Evolutionary conservation across 73 alveolate species (phyloP), one percentile per base, ranked within the genome.

Genomic region (Loxodes magnus): DNA sequence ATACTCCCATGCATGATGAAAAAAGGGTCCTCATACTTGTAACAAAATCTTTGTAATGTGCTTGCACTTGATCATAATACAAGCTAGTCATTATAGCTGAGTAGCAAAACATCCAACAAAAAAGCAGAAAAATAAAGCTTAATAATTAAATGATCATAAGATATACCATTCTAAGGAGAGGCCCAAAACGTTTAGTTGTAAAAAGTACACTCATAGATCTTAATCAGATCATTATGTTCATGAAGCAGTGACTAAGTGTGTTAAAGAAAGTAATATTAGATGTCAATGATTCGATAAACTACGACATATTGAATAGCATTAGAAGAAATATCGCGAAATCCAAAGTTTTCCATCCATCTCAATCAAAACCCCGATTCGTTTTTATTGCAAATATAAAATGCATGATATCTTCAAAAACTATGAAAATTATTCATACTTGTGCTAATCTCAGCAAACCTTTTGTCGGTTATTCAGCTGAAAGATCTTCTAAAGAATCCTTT

Each of bases 61-160:
- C 37, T 41, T 63, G 36, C 6, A 14, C 9, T 39, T 64, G 71
- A 28, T 70, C 33, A 50, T 56, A 48, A 74, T 65, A 74, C 12
- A 64, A 27, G 6, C 72, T 56, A 26, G 88, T 74, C 24, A 74
- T 65, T 48, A 74, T 35, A 19, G 77, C 88, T 9, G 88, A 73
- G 31, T 76, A 63, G 53, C 88, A 74, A 7, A 77, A 74, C 61
- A 74, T 46, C 51, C 64, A 74, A 48, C 61, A 53, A 1, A 55
- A 36, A 21, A 63, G 51, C 43, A 74, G 46, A 48, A 74, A 42
- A 19, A 74, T 60, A 74, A 67, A 74, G 54, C 67, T 74, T 12
- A 74, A 36, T 53, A 64, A 53, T 19, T 56, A 46, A 37, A 37
- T 67, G 28, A 71, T 64, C 88, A 74, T 74, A 64, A 72, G 56